Evolutionary conservation across 2,329 filamentous ascomycete genomes (phyloP).

Genomic region (Aspergillus viridinutans): DNA sequence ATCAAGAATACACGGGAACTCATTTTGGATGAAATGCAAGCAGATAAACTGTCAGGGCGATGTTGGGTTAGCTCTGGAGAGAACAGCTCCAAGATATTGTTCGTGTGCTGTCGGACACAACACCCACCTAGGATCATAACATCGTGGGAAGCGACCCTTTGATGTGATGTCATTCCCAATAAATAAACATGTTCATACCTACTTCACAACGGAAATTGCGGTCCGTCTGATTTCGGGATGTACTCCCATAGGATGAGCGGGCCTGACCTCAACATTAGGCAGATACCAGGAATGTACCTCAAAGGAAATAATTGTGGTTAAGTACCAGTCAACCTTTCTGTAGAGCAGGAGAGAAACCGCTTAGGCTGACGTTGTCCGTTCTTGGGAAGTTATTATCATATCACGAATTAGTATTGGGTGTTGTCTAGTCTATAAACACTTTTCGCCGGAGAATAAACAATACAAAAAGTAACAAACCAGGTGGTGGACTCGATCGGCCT

Average conservation of each 20-base stretch:
- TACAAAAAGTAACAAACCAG: neutral
- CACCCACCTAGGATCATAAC: neutral
- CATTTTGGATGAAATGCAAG: neutral
- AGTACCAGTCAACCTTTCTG: too few species aligned
- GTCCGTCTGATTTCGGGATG: neutral
- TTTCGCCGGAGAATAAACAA: neutral
- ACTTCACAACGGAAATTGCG: neutral
- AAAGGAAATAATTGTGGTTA: too few species aligned
- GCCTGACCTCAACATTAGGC: neutral
- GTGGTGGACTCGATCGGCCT: neutral
- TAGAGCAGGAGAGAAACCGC: neutral
- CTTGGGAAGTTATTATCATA: neutral
- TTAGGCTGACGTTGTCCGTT: neutral
- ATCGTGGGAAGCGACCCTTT: too few species aligned
- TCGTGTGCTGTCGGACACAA: neutral
- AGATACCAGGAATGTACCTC: neutral
- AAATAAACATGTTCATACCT: neutral
- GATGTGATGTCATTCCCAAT: neutral
- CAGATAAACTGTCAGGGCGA: neutral
- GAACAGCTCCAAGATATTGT: neutral
- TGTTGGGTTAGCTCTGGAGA: neutral
- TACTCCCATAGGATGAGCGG: neutral
- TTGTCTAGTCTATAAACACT: neutral
- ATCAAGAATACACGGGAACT: conserved; percentile 30
- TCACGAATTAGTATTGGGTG: neutral